Evolutionary conservation across 441 rosid species (phyloP), one percentile per base, ranked within the genome.

Genomic region (Syzygium malaccense): DNA sequence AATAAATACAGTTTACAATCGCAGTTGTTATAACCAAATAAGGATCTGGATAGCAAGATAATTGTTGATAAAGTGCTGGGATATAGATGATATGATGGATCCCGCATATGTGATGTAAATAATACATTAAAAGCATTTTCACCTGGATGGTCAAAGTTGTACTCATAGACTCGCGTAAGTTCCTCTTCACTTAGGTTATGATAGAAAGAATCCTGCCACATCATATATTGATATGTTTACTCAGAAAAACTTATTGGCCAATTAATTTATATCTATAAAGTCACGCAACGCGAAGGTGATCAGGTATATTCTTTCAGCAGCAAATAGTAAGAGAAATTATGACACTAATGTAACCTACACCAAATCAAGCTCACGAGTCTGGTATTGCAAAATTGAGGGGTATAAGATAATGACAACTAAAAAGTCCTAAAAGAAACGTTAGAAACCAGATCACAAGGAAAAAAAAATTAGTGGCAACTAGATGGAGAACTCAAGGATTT

Each of bases 81-180:
- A 75, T 41, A 75, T 41, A 37, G n/a, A 75, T 41, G 51, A 37
- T 41, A 37, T 20, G 28, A 71, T 20, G 5, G 51, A 37, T 12
- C 80, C 51, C 28, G 0, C 51, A 41, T 23, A 37, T 75, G 51
- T 75, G 83, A 68, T 68, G 79, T 68, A 68, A 23, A 41, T 23
- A 41, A 75, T 12, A 41, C 66, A 56, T 75, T 51, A 83, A 86
- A 92, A 91, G 91, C 92, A 90, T 88, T 89, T 98, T 96, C 94
- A 98, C 99, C 99, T 83, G 99, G 99, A 94, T 97, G 99, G 92
- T 98, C 99, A 94, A 97, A 98, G 93, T 98, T 98, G 95, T 97
- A 98, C 88, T 98, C 99, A 90, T 95, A 95, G 90, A 98, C 99
- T 90, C 92, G 92, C 37, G 92, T 88, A 92, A 98, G 96, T 93